A percentile compares a stretch with the other conserved stretches of the same genome.
Conservation (phyloP, 1,139 yeast genomes). For the Pichia terricola region DNA sequence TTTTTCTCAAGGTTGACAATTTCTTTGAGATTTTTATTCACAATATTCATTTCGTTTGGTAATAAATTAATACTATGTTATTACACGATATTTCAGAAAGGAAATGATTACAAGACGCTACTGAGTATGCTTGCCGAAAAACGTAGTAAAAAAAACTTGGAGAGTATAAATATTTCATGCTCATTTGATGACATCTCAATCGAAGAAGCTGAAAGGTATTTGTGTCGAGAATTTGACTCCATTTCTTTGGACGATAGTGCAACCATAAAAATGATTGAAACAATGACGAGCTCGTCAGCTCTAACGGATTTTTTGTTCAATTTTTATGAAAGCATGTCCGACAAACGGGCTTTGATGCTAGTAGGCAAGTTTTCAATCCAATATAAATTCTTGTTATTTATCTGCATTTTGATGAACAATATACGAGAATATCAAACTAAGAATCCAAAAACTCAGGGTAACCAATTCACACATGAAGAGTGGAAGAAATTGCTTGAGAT, state of each 20-base stretch:
- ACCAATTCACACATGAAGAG: conserved; percentile 1
- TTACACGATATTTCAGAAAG: too few species aligned
- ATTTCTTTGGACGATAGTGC: neutral
- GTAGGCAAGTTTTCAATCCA: conserved; percentile 12
- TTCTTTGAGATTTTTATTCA: conserved; percentile 4
- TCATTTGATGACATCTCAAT: conserved; percentile 1
- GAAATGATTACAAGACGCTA: too few species aligned
- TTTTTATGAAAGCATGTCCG: conserved; percentile 8
- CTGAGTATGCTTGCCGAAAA: conserved; percentile 1
- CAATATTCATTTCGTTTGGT: conserved; percentile 3
- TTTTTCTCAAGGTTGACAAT: neutral
- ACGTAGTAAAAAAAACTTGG: neutral
- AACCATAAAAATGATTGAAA: neutral
- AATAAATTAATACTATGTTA: conserved; percentile 7
- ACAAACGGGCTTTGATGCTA: conserved; percentile 1
- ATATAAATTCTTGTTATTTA: conserved; percentile 12
- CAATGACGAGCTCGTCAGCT: conserved; percentile 1
- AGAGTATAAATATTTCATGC: neutral
- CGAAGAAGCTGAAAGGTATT: conserved; percentile 2
- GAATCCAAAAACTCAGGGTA: neutral
- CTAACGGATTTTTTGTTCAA: conserved; percentile 12
- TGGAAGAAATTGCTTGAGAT: conserved; percentile 7
- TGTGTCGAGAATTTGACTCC: conserved; percentile 1
- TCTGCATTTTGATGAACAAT: conserved; percentile 14
- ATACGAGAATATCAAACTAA: conserved; percentile 2